Evolutionary conservation across 805 yeast genomes (phyloP).

Genomic region (Yarrowia divulgata): DNA sequence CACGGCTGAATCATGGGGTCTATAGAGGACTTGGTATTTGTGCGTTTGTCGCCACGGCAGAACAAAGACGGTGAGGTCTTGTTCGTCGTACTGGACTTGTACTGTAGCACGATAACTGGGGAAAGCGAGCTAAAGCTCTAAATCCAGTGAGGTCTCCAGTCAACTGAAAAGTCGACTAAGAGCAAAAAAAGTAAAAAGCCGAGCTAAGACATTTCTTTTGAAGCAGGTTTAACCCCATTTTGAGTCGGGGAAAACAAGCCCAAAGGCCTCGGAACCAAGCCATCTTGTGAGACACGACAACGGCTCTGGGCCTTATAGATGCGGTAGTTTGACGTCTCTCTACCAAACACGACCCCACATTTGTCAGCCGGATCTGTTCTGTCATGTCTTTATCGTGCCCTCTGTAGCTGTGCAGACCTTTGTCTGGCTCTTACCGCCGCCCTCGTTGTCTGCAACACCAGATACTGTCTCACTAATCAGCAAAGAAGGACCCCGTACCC

Average conservation of each 20-base stretch:
- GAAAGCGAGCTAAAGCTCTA: constrained; percentile 26
- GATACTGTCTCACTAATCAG: constrained; percentile 29
- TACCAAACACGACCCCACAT: constrained; percentile 3
- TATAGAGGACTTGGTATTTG: constrained; percentile 1
- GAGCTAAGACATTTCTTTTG: background rate
- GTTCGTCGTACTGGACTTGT: background rate
- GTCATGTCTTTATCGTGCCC: no score
- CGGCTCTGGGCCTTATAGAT: constrained; percentile 4
- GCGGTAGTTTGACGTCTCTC: background rate
- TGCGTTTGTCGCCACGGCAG: background rate
- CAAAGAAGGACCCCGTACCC: constrained; percentile 26
- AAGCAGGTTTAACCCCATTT: constrained; percentile 20
- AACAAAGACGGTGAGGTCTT: constrained; percentile 28
- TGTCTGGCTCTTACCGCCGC: background rate
- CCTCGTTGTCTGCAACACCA: background rate
- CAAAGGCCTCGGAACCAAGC: background rate
- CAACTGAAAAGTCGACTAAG: constrained; percentile 31
- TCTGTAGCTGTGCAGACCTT: background rate
- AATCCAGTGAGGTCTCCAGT: background rate
- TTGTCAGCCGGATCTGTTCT: background rate
- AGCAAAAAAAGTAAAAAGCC: background rate
- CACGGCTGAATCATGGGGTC: constrained; percentile 36
- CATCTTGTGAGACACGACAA: background rate
- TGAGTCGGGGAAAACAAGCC: constrained; percentile 11
- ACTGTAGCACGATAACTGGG: constrained; percentile 2